Percentiles rank a stretch among this genome's conserved stretches.
Evolutionary conservation across 2,329 filamentous ascomycete genomes (phyloP).

Genomic region (Blastomyces percursus): DNA sequence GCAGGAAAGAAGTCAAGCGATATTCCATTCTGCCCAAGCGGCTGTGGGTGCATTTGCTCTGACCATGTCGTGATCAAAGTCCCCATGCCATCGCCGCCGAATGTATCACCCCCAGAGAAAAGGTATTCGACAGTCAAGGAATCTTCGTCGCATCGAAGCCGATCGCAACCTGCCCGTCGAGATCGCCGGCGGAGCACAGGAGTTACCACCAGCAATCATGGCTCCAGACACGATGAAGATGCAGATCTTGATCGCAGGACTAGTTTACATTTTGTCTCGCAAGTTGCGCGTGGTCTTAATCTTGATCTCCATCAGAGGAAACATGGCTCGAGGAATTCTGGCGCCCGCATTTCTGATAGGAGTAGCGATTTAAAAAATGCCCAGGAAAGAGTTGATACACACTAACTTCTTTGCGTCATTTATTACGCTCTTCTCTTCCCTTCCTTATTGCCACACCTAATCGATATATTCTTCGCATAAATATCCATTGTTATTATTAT

Average conservation of each 20-base stretch:
- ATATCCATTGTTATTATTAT: too few species aligned
- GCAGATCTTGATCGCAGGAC: conserved; percentile 29
- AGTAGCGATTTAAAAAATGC: background rate
- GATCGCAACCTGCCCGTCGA: conserved; percentile 11
- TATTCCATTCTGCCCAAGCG: conserved; percentile 31
- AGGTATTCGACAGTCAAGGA: conserved; percentile 1
- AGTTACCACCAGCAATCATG: background rate
- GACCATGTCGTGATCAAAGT: conserved; percentile 27
- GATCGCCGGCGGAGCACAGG: background rate
- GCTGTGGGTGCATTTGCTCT: conserved; percentile 39
- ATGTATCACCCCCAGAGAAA: conserved; percentile 13
- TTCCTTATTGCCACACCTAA: background rate
- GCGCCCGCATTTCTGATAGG: background rate
- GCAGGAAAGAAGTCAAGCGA: conserved; percentile 10
- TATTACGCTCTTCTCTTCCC: background rate
- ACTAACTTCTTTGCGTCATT: background rate
- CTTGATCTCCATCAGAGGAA: conserved; percentile 28
- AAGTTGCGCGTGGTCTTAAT: conserved; percentile 31
- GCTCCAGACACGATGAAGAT: conserved; percentile 21
- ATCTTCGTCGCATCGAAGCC: background rate
- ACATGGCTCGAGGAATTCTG: conserved; percentile 19
- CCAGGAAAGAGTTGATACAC: conserved; percentile 8
- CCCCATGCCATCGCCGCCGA: conserved; percentile 21
- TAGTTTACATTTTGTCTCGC: conserved; percentile 30
- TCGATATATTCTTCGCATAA: too few species aligned